Evolutionary conservation across 129 eudicot genomes (phyloP), one percentile per base, ranked within the genome.

Genomic region (Scalesia atractyloides): DNA sequence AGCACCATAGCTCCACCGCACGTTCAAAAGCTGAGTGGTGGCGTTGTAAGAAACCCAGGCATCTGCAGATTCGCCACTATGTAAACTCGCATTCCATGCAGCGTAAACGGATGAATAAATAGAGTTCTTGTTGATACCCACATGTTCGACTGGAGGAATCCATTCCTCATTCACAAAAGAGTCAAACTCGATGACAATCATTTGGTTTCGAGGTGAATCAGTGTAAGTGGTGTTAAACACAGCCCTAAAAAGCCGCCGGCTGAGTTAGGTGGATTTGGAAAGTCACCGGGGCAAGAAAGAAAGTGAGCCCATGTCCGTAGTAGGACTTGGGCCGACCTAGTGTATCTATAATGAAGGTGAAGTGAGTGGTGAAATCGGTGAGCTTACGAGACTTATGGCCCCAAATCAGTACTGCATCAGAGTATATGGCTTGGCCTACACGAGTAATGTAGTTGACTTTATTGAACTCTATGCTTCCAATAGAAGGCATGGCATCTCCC

Each of bases 231-330:
- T 62, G 30, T 77, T 78, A 18, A 87, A 84, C 1, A 87, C 1
- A 87, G 83, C 22, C 89, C 92, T 47, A 87, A 24, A 68, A 73
- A 84, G 22, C 89, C 92, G 43, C 87, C 87, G 13, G 66, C 76
- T 11, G 92, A 84, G 72, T 84, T 84, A 20, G 79, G 79, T 65
- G 85, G 37, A 77, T 76, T 64, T 76, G 89, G 49, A 73, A 82
- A 24, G 64, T 83, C 58, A 52, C 76, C 0, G 87, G 87, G 17
- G 89, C 85, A 13, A 87, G 75, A 71, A 84, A 87, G 76, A 87
- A 84, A 3, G 86, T 65, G 17, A 87, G 56, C 33, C 89, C 85
- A 41, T 82, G 80, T 48, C 87, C 86, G 13, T 84, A 80, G 0
- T 0, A 0, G n/a, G 71, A 0, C 0, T 0, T 0, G n/a, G 72